Percentiles rank a stretch among this genome's conserved stretches.
Conservation (phyloP, 106 monocot genomes). For the Acorus gramineus region DNA sequence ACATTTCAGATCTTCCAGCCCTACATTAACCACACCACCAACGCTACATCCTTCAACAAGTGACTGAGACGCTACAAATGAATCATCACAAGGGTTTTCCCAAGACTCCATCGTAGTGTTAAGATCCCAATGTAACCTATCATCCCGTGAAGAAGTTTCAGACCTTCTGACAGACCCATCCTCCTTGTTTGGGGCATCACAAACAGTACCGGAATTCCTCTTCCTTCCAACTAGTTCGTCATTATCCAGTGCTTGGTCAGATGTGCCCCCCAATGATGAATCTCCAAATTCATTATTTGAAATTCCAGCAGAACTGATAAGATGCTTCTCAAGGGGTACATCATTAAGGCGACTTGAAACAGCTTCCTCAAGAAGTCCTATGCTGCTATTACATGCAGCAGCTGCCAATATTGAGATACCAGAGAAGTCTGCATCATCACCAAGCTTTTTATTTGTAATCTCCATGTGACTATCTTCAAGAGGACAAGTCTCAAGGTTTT, state of each 20-base stretch:
- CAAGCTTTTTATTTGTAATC: constrained; percentile 2
- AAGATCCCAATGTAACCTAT: constrained; percentile 80
- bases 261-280: too few species aligned
- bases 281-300: too few species aligned
- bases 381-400: constrained; percentile 57
- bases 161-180: background rate
- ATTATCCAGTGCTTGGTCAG: too few species aligned
- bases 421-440: constrained; percentile 57
- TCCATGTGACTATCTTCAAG: constrained; percentile 4
- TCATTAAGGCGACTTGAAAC: background rate
- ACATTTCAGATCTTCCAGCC: too few species aligned
- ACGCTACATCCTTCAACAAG: background rate
- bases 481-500: background rate
- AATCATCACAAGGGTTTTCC: constrained; percentile 33
- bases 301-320: too few species aligned
- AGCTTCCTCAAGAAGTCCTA: constrained; percentile 11
- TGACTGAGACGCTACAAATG: constrained; percentile 8
- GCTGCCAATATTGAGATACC: constrained; percentile 89
- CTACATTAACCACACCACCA: background rate
- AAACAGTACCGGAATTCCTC: constrained; percentile 5
- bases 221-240: constrained; percentile 9
- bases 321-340: too few species aligned
- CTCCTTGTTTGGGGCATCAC: constrained; percentile 8
- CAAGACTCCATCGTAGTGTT: constrained; percentile 68
- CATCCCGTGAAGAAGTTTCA: constrained; percentile 16